Evolutionary conservation across 1,284 basidiomycete species (phyloP), one percentile per base, ranked within the genome.

Genomic region (Sparassis latifolia): DNA sequence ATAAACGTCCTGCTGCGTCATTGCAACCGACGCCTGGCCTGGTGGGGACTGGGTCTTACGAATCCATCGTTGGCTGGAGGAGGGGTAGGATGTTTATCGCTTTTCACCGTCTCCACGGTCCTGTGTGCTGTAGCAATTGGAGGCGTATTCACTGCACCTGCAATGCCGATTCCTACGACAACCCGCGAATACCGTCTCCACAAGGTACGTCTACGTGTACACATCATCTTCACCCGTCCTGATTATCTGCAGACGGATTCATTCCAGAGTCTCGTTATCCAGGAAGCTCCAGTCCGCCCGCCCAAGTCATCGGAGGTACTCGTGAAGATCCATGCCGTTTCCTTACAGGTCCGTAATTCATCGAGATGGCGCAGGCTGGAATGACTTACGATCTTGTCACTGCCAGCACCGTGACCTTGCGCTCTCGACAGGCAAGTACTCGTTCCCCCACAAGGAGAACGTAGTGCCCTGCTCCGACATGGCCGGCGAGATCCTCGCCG

Each of bases 391-490:
- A 37, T 37, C 7, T 37, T 37, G 35, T 6, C 12, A 12, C 35
- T 12, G 7, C 5, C 49, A 77, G 70, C 75, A 64, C 52, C 69
- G 76, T 41, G 76, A 79, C 59, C 58, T 78, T 10, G 44, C 62
- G 9, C 61, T 78, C 31, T 64, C 71, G 5, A 62, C 49, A 3
- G 69, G 68, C 10, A 20, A 33, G 1, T 75, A 74, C 54, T 62
- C 66, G 5, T 47, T 58, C 29, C 55, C 55, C 2, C 50, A 56
- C 32, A 65, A 64, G 32, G 57, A 61, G 3, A 62, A 76, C 40
- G 56, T 76, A 2, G 69, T 82, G 12, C 80, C 82, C 1, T 69
- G 73, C 60, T 84, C 82, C 4, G 84, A 86, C 57, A 73, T 77
- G 54, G 81, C 84, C 10, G 83, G 84, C 5, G 78, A 82, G 58